Base-by-base conservation (phyloP, 805 yeast genomes). In the Sporopachydermia lactativora region DNA sequence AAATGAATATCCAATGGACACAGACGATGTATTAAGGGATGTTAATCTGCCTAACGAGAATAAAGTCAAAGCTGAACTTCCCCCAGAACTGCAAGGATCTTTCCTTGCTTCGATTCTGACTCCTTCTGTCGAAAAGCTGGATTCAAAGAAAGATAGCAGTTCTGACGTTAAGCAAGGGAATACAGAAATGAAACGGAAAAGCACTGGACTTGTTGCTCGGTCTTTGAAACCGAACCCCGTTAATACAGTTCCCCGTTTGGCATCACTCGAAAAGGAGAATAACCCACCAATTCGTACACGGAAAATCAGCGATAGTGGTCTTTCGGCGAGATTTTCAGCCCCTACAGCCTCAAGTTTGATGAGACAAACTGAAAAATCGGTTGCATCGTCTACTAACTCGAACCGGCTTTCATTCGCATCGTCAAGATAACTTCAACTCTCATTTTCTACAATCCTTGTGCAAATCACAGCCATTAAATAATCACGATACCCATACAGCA, bases 281-380 rank as follows among this genome's bases (percentile, higher is more conserved):
- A 8, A 24, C 31, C 31, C n/a, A n/a, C n/a, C n/a, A n/a, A n/a
- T n/a, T n/a, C n/a, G n/a, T 5, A 65, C 75, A 15, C 72, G 67
- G 17, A 70, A 48, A 46, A 78, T 60, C 35, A 69, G 52, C 38
- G 70, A 69, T 6, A 75, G 42, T 3, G 78, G 74, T 35, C 60
- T 58, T 16, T 58, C 60, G n/a, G 54, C 54, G 1, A 67, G 65
- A 19, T 67, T 57, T 31, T 51, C 63, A 1, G 57, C 43, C 45
- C 62, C 59, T 34, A 73, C 51, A n/a, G 61, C 65, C 37, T 64
- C 70, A 24, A 24, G 31, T 24, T 24, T n/a, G n/a, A 24, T 24
- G 31, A 24, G 41, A 64, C 53, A 8, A 24, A 24, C n/a, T 24
- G 8, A 24, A 8, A 24, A 24, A 24, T n/a, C 8, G n/a, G 31